Conservation (phyloP, 75 land plant genomes). For the Sequoiadendron giganteum region DNA sequence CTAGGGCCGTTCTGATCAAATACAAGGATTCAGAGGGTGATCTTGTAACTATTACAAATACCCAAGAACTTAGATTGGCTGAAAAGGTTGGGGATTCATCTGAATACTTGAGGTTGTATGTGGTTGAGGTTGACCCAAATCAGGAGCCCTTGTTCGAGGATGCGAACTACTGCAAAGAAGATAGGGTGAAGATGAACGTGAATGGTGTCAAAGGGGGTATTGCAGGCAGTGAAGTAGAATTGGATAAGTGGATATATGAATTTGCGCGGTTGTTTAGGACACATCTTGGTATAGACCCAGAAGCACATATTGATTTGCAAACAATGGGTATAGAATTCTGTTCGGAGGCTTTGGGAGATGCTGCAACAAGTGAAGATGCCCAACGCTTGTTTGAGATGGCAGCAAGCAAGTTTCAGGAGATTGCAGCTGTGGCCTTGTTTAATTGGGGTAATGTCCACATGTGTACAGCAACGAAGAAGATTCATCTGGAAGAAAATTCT, state of each 20-base stretch:
- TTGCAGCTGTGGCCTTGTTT: conserved; percentile 75
- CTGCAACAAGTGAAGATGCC: conserved; percentile 69
- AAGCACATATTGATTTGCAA: conserved; percentile 69
- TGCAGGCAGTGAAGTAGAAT: conserved; percentile 16
- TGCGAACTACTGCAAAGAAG: background rate
- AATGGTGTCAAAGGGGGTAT: background rate
- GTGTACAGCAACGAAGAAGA: conserved; percentile 66
- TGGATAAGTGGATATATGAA: conserved; percentile 63
- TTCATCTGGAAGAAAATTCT: conserved; percentile 36
- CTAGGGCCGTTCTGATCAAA: conserved; percentile 59
- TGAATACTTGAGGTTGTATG: conserved; percentile 43
- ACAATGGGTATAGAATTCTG: conserved; percentile 75
- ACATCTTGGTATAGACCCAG: conserved; percentile 68
- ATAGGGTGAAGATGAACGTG: background rate
- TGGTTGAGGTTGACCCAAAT: conserved; percentile 54
- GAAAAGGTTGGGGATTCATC: conserved; percentile 31
- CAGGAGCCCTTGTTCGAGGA: conserved; percentile 59
- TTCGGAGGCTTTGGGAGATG: conserved; percentile 75
- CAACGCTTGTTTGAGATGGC: conserved; percentile 62
- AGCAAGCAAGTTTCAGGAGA: conserved; percentile 66
- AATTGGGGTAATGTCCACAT: conserved; percentile 88
- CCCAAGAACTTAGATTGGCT: conserved; percentile 57
- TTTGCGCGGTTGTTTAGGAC: conserved; percentile 70
- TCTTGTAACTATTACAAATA: conserved; percentile 65
- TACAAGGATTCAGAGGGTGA: conserved; percentile 77